Percentiles rank a stretch among this genome's conserved stretches.
Evolutionary conservation across 352 stramenopile genomes (phyloP).

Genomic region (Phytophthora kernoviae): DNA sequence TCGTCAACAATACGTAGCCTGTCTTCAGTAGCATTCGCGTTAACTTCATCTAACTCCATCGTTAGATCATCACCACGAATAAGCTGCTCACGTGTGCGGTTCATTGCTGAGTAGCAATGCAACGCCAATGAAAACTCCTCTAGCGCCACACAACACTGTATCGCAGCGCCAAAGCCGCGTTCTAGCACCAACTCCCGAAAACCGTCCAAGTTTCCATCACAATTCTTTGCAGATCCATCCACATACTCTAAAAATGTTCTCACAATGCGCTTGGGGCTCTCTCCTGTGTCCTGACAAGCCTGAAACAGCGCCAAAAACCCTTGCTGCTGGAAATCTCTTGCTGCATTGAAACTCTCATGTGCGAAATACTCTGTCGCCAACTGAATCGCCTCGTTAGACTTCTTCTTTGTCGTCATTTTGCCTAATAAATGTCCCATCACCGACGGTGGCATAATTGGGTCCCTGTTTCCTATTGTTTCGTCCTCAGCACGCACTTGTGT

Average conservation of each 20-base stretch:
- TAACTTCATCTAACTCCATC: slow-evolving; percentile 19
- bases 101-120: slow-evolving; percentile 41
- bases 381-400: slow-evolving; percentile 35
- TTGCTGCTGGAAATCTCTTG: slow-evolving; percentile 61
- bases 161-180: slow-evolving; percentile 66
- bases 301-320: slow-evolving; percentile 64
- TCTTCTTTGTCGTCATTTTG: slow-evolving; percentile 43
- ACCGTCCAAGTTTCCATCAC: slow-evolving; percentile 8
- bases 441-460: slow-evolving; percentile 43
- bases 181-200: slow-evolving; percentile 41
- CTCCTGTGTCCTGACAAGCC: slow-evolving; percentile 18
- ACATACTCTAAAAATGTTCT: slow-evolving; percentile 54
- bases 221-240: slow-evolving; percentile 12
- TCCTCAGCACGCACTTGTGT: slow-evolving; percentile 12
- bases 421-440: slow-evolving; percentile 60
- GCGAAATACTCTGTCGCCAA: slow-evolving; percentile 47
- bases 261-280: slow-evolving; percentile 28
- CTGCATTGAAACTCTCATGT: slow-evolving; percentile 28
- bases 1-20: slow-evolving; percentile 23
- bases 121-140: slow-evolving; percentile 52
- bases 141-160: slow-evolving; percentile 60
- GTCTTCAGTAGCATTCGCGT: slow-evolving; percentile 2
- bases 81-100: slow-evolving; percentile 11
- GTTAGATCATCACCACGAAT: slow-evolving; percentile 2
- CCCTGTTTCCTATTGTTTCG: neutral